A percentile compares a stretch with the other conserved stretches of the same genome.
These are phyloP conservation scores for Ramaria sp. DNA, from an alignment of 768 basidiomycete genomes.

Conservation along the genomic window DNA sequence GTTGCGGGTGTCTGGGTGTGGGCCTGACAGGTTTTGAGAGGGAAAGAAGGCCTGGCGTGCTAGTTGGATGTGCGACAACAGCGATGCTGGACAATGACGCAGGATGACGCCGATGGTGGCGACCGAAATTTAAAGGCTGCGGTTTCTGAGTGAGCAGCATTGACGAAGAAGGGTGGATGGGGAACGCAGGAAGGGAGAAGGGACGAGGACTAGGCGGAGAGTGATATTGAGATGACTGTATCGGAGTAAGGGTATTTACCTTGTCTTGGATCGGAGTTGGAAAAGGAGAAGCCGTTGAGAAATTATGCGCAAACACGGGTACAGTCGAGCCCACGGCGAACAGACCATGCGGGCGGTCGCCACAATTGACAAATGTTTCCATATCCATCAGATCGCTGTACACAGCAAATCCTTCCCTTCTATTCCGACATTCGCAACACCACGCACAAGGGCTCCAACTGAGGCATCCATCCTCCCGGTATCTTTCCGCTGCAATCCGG, in stretches of 20 bases:
- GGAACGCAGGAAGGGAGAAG: neutral
- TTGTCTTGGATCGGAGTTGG: neutral
- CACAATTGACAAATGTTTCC: no score
- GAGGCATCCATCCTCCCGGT: no score
- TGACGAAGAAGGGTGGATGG: neutral
- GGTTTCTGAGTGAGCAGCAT: slow-evolving; percentile 10
- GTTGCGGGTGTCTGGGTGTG: neutral
- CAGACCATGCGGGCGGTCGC: no score
- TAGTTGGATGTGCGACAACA: slow-evolving; percentile 3
- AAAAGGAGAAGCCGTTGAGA: neutral
- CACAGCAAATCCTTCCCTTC: no score
- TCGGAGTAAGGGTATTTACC: neutral
- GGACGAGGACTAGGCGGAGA: neutral
- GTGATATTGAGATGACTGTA: neutral
- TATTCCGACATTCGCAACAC: no score
- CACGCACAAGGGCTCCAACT: no score
- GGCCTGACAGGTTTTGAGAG: slow-evolving; percentile 5
- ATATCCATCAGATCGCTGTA: no score
- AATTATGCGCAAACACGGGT: neutral
- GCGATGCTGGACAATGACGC: slow-evolving; percentile 3
- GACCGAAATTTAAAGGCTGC: slow-evolving; percentile 1
- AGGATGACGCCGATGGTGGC: slow-evolving; percentile 5
- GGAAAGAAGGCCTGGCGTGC: neutral
- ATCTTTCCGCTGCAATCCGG: no score
- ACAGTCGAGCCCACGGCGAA: no score